A percentile compares a stretch with the other conserved stretches of the same genome.
phyloP scores from a whole-genome alignment of 2,329 filamentous ascomycete species.

The Shiraia sp. region DNA sequence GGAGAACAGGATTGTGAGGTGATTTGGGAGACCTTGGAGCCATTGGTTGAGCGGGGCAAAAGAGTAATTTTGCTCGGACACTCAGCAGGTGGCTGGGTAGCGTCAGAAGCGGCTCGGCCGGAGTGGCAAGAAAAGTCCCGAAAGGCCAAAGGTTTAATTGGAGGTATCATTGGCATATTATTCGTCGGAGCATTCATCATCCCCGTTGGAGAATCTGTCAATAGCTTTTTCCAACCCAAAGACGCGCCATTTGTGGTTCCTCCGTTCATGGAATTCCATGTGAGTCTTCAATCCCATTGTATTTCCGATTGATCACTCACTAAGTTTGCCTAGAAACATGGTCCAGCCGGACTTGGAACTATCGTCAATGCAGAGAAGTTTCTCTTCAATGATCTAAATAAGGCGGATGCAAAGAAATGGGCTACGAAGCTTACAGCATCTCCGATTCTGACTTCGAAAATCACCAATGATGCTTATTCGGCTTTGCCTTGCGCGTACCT shows the following conservation, averaged over 20 bases:
- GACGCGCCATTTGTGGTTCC: conserved; percentile 7
- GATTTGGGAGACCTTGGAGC: conserved; percentile 2
- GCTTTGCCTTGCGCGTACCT: too few relatives aligned
- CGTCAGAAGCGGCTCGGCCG: conserved; percentile 34
- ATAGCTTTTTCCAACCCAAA: conserved; percentile 13
- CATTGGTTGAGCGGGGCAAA: conserved; percentile 22
- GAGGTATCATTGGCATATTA: conserved; percentile 13
- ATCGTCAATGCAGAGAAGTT: conserved; percentile 8
- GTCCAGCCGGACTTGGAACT: conserved; percentile 7
- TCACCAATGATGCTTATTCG: too few relatives aligned
- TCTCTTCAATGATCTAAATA: conserved; percentile 11
- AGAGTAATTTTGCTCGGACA: conserved; percentile 33
- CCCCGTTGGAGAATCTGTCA: conserved; percentile 12
- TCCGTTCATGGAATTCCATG: conserved; percentile 12
- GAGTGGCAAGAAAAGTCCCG: conserved; percentile 26
- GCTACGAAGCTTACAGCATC: too few relatives aligned
- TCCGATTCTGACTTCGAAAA: too few relatives aligned
- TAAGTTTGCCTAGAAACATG: background rate
- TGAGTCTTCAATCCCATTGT: conserved; percentile 1
- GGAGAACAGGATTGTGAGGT: conserved; percentile 10
- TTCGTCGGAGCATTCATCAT: conserved; percentile 15
- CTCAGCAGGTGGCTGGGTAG: too few relatives aligned
- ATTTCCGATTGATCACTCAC: background rate
- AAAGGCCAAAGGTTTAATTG: conserved; percentile 2
- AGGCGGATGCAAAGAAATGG: conserved; percentile 7